Percentiles rank a stretch among this genome's conserved stretches.
Conservation (phyloP, 345 rosid species). For the Camelina hispida region DNA sequence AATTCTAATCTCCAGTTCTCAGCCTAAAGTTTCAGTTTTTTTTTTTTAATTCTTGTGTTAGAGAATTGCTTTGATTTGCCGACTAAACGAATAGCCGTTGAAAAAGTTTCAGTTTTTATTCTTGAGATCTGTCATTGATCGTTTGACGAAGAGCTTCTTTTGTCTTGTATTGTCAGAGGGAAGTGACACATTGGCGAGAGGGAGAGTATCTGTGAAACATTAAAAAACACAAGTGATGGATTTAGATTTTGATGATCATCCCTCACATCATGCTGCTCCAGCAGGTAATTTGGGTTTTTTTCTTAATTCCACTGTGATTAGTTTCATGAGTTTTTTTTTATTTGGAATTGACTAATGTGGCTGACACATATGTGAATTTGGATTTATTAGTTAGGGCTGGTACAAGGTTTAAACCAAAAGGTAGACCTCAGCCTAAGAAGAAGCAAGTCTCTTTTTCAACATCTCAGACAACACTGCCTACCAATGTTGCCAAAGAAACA, state of each 20-base stretch:
- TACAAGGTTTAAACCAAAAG: slow-evolving; percentile 46
- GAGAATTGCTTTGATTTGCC: background rate
- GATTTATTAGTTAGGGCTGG: slow-evolving; percentile 39
- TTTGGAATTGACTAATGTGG: slow-evolving; percentile 10
- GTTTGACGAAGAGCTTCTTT: background rate
- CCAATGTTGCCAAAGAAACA: slow-evolving; percentile 8
- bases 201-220: background rate
- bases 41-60: background rate
- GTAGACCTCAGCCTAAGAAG: slow-evolving; percentile 39
- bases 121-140: slow-evolving; percentile 9
- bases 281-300: slow-evolving; percentile 14
- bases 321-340: background rate
- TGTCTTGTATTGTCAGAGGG: slow-evolving; percentile 2
- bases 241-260: slow-evolving; percentile 42
- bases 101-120: too few relatives aligned
- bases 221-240: slow-evolving; percentile 19
- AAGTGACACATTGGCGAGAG: slow-evolving; percentile 17
- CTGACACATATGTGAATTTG: slow-evolving; percentile 21
- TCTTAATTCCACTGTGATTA: background rate
- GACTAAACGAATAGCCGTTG: too few relatives aligned
- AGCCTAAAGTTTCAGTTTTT: background rate
- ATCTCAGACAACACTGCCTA: slow-evolving; percentile 21
- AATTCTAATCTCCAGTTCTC: background rate
- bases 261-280: slow-evolving; percentile 28
- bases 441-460: slow-evolving; percentile 36